Base-by-base conservation (phyloP, 441 rosid species). In the Gossypium davidsonii region DNA sequence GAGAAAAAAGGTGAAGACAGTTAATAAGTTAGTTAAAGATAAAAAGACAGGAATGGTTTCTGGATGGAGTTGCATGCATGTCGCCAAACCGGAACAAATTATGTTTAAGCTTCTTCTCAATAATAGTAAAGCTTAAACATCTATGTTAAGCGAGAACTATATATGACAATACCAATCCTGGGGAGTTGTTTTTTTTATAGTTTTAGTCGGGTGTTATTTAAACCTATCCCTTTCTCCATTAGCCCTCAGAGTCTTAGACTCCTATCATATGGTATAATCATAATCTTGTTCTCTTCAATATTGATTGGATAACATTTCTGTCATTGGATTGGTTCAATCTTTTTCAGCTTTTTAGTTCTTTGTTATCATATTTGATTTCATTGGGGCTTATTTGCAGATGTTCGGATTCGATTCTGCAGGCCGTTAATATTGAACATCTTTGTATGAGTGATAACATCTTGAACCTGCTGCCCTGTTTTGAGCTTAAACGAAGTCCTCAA, bases 41-140 rank as follows among this genome's bases (percentile, higher is more conserved):
- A 6, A 56, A 21, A 58, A 53, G 58, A 18, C 39, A 0, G 75
- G 62, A 11, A 52, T 2, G 37, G 26, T 31, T 34, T 34, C 44
- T 39, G 81, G 37, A 80, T 2, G 87, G 83, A 82, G 83, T 61
- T 79, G 85, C 84, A 55, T 78, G 86, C 81, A 79, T 80, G 70
- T 83, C 75, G 83, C 60, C 20, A 37, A 37, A 37, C 9, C 42
- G 42, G 42, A 37, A 7, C 42, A 37, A 37, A 37, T 37, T 37
- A 37, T 37, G 42, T 37, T 37, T 37, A 37, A 37, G 10, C 42
- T 37, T 6, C 42, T 7, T 37, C 42, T 37, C 42, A 37, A 37
- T 37, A 37, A 6, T 37, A 37, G 42, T 37, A 37, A 37, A 37
- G 42, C 42, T 6, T 37, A 37, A 37, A 37, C 10, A 37, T 67